These are phyloP conservation scores for Didymella pinodella DNA, from an alignment of 2,329 filamentous ascomycete genomes.

Conservation along the genomic window DNA sequence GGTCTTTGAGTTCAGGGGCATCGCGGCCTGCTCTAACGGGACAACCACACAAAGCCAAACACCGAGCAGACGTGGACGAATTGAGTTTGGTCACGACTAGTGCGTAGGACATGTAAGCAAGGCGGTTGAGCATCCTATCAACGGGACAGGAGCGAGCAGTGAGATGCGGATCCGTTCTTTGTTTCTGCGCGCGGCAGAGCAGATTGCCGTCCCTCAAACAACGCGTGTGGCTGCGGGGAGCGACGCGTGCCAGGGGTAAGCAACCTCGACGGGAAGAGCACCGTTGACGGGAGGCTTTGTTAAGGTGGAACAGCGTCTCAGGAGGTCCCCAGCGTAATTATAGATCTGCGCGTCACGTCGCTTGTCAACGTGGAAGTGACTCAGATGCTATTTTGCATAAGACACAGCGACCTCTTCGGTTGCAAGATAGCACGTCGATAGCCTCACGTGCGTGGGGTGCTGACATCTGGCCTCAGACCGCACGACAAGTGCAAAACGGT, in stretches of 20 bases:
- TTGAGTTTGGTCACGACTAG: constrained; percentile 26
- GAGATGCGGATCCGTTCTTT: constrained; percentile 13
- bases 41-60: constrained; percentile 8
- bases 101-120: constrained; percentile 34
- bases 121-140: constrained; percentile 23
- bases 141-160: constrained; percentile 20
- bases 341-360: constrained; percentile 20
- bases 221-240: constrained; percentile 16
- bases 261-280: constrained; percentile 13
- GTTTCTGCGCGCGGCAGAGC: too few species aligned
- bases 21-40: constrained; percentile 15
- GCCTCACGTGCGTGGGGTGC: background rate
- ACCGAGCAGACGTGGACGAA: constrained; percentile 15
- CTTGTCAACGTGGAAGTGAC: constrained; percentile 6
- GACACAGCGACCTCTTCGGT: background rate
- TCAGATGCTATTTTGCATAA: constrained; percentile 1
- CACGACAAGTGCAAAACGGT: constrained; percentile 6
- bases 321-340: constrained; percentile 16
- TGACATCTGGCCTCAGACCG: background rate
- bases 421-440: background rate
- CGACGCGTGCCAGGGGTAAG: constrained; percentile 19
- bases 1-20: constrained; percentile 18
- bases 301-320: constrained; percentile 20
- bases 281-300: constrained; percentile 22
- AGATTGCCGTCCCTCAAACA: background rate